Conservation (phyloP, 2,329 filamentous ascomycete species). For the Beauveria sp. region DNA sequence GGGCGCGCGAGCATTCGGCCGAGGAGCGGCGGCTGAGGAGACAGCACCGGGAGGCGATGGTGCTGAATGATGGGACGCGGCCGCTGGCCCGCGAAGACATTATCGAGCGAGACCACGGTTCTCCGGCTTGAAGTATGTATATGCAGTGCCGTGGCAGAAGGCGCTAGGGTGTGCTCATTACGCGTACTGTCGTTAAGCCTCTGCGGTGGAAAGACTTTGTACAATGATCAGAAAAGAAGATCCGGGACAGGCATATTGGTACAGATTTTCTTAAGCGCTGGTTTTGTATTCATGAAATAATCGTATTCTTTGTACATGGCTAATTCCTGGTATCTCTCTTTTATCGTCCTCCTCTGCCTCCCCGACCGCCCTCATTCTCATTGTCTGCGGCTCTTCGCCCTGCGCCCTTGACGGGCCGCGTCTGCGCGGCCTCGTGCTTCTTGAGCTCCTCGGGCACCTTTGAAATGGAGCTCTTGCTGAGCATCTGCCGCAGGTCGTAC, state of each 20-base stretch:
- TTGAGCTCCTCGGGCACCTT: constrained; percentile 86
- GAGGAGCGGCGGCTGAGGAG: constrained; percentile 68
- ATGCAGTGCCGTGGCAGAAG: not conserved
- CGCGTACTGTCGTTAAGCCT: no score
- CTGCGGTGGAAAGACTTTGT: no score
- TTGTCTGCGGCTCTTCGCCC: constrained; percentile 23
- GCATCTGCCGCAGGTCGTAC: constrained; percentile 94
- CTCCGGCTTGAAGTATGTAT: constrained; percentile 21
- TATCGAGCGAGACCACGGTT: constrained; percentile 55
- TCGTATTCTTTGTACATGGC: not conserved
- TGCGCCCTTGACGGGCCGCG: constrained; percentile 52
- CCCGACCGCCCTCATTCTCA: constrained; percentile 17
- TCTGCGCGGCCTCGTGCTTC: constrained; percentile 86
- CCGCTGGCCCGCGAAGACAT: constrained; percentile 71
- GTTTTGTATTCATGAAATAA: not conserved
- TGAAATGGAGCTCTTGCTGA: constrained; percentile 80
- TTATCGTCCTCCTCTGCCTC: constrained; percentile 10
- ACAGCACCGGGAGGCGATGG: constrained; percentile 79
- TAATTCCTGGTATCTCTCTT: not conserved
- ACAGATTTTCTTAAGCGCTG: no score
- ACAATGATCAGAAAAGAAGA: no score
- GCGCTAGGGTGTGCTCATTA: no score
- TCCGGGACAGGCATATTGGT: no score
- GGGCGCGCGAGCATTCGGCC: constrained; percentile 43
- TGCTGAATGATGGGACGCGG: constrained; percentile 77